These are phyloP conservation scores for Diplogelasinospora grovesii DNA, from an alignment of 495 filamentous ascomycete genomes.

Conservation along the genomic window DNA sequence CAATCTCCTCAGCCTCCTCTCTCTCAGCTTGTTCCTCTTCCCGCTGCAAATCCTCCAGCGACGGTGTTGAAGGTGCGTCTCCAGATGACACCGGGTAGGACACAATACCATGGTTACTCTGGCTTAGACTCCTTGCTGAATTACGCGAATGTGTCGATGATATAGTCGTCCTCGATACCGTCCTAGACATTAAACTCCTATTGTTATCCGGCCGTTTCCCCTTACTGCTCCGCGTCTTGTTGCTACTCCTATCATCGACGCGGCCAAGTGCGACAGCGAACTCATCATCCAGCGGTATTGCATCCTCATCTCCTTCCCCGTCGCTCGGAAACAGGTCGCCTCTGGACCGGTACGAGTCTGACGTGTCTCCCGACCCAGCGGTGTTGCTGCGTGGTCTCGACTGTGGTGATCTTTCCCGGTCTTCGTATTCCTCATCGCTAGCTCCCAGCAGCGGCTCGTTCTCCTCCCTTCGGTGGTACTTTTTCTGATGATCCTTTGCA, in stretches of 20 bases:
- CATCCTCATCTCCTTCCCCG: constrained; percentile 81
- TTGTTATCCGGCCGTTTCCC: constrained; percentile 53
- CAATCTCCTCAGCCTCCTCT: constrained; percentile 66
- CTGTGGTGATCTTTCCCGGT: constrained; percentile 30
- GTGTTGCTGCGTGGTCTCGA: constrained; percentile 71
- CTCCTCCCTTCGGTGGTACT: no score
- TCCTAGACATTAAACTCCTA: constrained; percentile 42
- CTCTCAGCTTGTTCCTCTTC: constrained; percentile 65
- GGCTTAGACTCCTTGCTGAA: constrained; percentile 18
- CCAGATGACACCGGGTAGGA: constrained; percentile 19
- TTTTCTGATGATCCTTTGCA: no score
- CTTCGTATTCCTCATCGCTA: constrained; percentile 42
- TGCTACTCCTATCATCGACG: constrained; percentile 63
- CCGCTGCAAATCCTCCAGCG: constrained; percentile 64
- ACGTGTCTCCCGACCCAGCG: constrained; percentile 70
- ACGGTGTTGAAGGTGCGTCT: constrained; percentile 41
- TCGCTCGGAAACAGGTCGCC: constrained; percentile 93
- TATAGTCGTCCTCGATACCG: constrained; percentile 42
- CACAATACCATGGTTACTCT: constrained; percentile 20
- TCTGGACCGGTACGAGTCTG: constrained; percentile 86
- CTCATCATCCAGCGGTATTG: constrained; percentile 87
- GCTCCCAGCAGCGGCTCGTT: constrained; percentile 63
- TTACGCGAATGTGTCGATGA: constrained; percentile 42
- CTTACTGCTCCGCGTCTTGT: constrained; percentile 54
- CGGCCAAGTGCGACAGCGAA: constrained; percentile 73